phyloP scores from a whole-genome alignment of 768 basidiomycete genomes.

The Lanmaoa rubissima region DNA sequence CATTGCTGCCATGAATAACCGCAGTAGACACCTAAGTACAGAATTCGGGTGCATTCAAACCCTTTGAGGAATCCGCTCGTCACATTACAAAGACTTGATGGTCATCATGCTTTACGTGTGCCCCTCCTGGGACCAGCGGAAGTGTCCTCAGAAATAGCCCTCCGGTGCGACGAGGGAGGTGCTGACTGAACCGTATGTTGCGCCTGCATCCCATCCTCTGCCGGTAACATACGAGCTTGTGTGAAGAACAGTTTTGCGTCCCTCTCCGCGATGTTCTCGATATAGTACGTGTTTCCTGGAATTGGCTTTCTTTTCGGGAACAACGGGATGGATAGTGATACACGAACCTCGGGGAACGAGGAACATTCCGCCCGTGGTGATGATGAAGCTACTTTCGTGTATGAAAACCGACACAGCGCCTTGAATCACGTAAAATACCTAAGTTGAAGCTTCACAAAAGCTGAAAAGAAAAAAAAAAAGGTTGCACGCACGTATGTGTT shows the following conservation, averaged over 20 bases:
- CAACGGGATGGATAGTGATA: not conserved
- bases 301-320: not conserved
- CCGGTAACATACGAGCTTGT: conserved; percentile 64
- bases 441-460: not conserved
- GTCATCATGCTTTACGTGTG: conserved; percentile 15
- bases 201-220: conserved; percentile 25
- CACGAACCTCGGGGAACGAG: conserved; percentile 82
- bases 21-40: not conserved
- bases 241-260: conserved; percentile 89
- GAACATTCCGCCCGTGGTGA: conserved; percentile 83
- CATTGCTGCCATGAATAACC: not conserved
- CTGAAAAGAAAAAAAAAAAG: not conserved
- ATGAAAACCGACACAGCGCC: conserved; percentile 87
- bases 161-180: conserved; percentile 29
- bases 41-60: not conserved
- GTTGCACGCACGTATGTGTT: conserved; percentile 77
- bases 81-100: not conserved
- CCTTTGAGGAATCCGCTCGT: not conserved
- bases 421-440: conserved; percentile 81
- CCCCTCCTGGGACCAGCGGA: conserved; percentile 15
- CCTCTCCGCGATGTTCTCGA: conserved; percentile 81
- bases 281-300: conserved; percentile 85
- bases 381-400: conserved; percentile 72
- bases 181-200: conserved; percentile 31
- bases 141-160: conserved; percentile 25